phyloP scores from a whole-genome alignment of 1,284 basidiomycete species.

The Wolfiporia cocos region DNA sequence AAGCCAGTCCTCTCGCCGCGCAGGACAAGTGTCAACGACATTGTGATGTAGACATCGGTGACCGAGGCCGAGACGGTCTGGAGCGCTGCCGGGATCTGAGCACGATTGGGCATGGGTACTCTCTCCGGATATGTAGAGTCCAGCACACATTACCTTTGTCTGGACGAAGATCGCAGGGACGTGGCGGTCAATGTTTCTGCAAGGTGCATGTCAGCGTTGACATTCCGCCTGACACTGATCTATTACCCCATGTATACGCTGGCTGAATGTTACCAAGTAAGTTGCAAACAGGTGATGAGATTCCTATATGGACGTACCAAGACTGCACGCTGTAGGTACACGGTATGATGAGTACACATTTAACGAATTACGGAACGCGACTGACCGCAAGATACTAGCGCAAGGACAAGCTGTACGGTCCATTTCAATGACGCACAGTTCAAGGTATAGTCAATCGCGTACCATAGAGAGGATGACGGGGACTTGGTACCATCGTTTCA shows the following conservation, averaged over 20 bases:
- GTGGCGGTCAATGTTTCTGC: background rate
- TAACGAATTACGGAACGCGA: no score
- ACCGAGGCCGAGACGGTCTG: constrained; percentile 2
- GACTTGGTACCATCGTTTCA: background rate
- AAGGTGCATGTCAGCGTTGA: background rate
- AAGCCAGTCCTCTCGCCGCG: constrained; percentile 2
- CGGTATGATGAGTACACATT: background rate
- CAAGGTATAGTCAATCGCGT: no score
- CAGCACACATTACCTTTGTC: constrained; percentile 1
- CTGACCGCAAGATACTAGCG: constrained; percentile 1
- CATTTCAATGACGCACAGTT: no score
- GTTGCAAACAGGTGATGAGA: background rate
- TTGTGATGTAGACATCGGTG: constrained; percentile 4
- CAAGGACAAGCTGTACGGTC: background rate
- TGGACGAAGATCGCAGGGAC: background rate
- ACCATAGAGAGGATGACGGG: background rate
- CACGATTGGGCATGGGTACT: background rate
- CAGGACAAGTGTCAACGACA: background rate
- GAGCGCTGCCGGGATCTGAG: constrained; percentile 1
- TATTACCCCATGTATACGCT: constrained; percentile 1
- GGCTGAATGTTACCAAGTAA: background rate
- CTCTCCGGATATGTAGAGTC: background rate
- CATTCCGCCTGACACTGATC: background rate
- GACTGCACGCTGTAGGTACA: background rate
- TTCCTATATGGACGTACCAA: background rate